Evolutionary conservation across 31 red algal genomes (phyloP), one percentile per base, ranked within the genome.

Genomic region (Porphyra umbilicalis): DNA sequence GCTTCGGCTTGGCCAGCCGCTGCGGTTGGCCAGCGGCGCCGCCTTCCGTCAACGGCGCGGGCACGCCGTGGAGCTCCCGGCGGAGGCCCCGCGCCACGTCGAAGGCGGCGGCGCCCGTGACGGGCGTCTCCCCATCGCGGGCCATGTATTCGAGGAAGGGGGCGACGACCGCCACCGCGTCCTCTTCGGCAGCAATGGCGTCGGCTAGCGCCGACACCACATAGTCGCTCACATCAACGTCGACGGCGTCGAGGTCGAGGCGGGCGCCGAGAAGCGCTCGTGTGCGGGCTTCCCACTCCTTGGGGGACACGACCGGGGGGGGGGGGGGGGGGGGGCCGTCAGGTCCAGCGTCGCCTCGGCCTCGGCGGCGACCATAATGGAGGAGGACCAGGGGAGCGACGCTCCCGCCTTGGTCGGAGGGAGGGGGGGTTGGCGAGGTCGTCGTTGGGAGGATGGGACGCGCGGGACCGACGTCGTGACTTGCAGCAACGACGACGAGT

Each of bases 61-160:
- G 87, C 0, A 77, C 85, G 15, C 86, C 88, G 81, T 91, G 89
- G 46, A 95, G 81, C 75, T 80, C 40, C 7, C 89, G 88, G 39
- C 88, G 93, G 46, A 95, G 76, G 68, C 39, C 38, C 6, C 68
- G 88, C 25, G 93, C 88, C 33, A 84, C 32, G 30, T 81, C 44
- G 31, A 71, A 42, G 57, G 82, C 79, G 10, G 84, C 44, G 10
- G 77, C 37, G 25, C 25, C 35, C 38, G 82, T 38, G 30, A 86
- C 83, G 30, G 74, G 32, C 8, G 85, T 36, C 3, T 71, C 57
- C 6, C 57, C 57, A 18, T 18, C 25, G 8, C 57, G 57, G 68
- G 31, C 76, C 15, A 95, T n/a, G 16, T 91, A 82, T 25, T 89
- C 82, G 15, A 95, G 84, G 74, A 95, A 95, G 7, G 83, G 81